These are phyloP conservation scores for Microcos paniculata DNA, from an alignment of 345 rosid genomes.

Conservation along the genomic window DNA sequence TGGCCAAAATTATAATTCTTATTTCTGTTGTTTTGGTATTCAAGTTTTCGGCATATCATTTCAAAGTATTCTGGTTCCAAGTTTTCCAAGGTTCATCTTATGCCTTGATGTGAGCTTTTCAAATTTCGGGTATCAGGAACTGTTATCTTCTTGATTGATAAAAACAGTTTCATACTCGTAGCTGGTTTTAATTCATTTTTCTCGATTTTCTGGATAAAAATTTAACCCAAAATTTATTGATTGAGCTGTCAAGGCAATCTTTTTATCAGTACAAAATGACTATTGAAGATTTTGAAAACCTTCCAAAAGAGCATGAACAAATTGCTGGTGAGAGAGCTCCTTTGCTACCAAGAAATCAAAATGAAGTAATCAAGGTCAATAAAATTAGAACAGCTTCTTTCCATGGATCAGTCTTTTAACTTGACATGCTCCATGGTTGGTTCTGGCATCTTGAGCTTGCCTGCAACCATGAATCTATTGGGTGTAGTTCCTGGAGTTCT, in stretches of 20 bases:
- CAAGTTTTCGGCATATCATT: too few relatives aligned
- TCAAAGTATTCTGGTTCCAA: background rate
- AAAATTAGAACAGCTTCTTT: conserved; percentile 86
- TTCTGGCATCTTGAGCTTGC: conserved; percentile 93
- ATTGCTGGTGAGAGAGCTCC: conserved; percentile 47
- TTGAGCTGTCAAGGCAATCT: too few relatives aligned
- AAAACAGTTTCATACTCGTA: too few relatives aligned
- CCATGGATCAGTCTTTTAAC: conserved; percentile 76
- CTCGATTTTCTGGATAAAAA: too few relatives aligned
- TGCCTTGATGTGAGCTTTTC: background rate
- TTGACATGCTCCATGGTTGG: conserved; percentile 77
- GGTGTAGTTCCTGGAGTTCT: conserved; percentile 65
- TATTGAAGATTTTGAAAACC: background rate
- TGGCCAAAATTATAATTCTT: too few relatives aligned
- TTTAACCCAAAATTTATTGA: too few relatives aligned
- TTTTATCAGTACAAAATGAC: too few relatives aligned
- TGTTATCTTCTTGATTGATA: background rate
- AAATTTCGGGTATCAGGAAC: background rate
- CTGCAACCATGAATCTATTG: conserved; percentile 81
- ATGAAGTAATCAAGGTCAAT: conserved; percentile 35
- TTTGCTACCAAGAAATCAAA: conserved; percentile 43
- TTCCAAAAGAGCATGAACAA: conserved; percentile 21
- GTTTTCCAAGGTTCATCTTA: background rate
- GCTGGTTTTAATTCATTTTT: too few relatives aligned
- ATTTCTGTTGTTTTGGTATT: too few relatives aligned